Evolutionary conservation across 768 basidiomycete genomes (phyloP).

Genomic region (Xanthoconium stramineum): DNA sequence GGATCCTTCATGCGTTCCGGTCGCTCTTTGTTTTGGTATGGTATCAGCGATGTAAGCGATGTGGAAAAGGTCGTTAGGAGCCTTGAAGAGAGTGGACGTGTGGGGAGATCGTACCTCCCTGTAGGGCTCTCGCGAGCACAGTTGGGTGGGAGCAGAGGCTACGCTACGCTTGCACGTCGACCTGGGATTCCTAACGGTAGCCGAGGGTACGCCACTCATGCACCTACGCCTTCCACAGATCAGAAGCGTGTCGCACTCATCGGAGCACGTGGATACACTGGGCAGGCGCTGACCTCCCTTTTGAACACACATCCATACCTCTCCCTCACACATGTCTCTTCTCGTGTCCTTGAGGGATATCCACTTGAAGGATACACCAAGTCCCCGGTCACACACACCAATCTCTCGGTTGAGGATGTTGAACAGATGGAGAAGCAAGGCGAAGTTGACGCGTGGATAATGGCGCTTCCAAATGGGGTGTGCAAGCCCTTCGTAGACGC

Average conservation of each 20-base stretch:
- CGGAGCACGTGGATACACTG: conserved; percentile 95
- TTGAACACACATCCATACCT: conserved; percentile 87
- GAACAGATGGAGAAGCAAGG: conserved; percentile 85
- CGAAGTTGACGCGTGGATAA: conserved; percentile 96
- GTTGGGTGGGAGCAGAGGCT: conserved; percentile 20
- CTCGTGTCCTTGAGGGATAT: conserved; percentile 86
- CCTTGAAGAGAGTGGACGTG: conserved; percentile 75
- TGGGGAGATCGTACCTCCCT: conserved; percentile 87
- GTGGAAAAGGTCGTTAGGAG: conserved; percentile 80
- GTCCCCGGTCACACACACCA: conserved; percentile 66
- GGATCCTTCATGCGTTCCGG: conserved; percentile 96
- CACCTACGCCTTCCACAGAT: conserved; percentile 45
- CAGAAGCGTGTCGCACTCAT: conserved; percentile 92
- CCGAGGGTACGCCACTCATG: conserved; percentile 80
- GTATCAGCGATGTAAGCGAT: conserved; percentile 85
- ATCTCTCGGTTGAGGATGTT: conserved; percentile 75
- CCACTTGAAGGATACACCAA: conserved; percentile 82
- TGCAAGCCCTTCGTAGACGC: conserved; percentile 97
- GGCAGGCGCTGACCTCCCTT: conserved; percentile 86
- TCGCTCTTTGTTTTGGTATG: conserved; percentile 96
- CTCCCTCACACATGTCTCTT: conserved; percentile 92
- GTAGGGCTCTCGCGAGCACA: conserved; percentile 18
- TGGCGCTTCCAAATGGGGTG: conserved; percentile 97
- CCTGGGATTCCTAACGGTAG: conserved; percentile 41
- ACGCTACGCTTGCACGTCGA: conserved; percentile 27